Evolutionary conservation across 2,329 filamentous ascomycete species (phyloP).

Genomic region (Biscogniauxia mediterranea): DNA sequence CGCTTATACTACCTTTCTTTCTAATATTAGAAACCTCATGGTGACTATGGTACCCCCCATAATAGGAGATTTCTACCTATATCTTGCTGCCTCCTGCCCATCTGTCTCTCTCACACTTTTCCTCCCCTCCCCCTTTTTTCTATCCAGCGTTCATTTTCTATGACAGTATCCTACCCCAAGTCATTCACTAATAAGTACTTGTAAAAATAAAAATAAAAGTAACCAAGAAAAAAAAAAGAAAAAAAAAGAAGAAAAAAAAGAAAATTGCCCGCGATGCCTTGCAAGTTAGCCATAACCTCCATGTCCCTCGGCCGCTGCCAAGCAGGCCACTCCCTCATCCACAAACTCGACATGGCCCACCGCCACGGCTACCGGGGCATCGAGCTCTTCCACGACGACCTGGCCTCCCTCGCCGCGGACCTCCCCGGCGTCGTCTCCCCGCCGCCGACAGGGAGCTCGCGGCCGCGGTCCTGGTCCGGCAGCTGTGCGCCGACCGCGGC

Average conservation of each 20-base stretch:
- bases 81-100: too few relatives aligned
- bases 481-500: constrained; percentile 53
- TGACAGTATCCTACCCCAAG: too few relatives aligned
- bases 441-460: constrained; percentile 47
- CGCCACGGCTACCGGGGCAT: constrained; percentile 65
- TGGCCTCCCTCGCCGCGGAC: constrained; percentile 56
- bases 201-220: background rate
- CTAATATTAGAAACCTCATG: too few relatives aligned
- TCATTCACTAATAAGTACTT: background rate
- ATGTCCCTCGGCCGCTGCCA: constrained; percentile 72
- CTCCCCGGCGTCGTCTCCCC: too few relatives aligned
- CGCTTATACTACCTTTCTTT: too few relatives aligned
- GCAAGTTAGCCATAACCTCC: constrained; percentile 67
- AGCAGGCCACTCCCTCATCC: constrained; percentile 64
- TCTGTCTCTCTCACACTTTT: too few relatives aligned
- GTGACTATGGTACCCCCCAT: too few relatives aligned
- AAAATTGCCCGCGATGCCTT: constrained; percentile 52
- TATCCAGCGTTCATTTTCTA: too few relatives aligned
- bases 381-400: constrained; percentile 77
- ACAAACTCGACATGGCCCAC: constrained; percentile 68
- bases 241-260: background rate
- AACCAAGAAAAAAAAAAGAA: background rate
- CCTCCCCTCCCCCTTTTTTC: too few relatives aligned
- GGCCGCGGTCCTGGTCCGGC: constrained; percentile 56
- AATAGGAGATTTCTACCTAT: too few relatives aligned